Evolutionary conservation across 2,329 filamentous ascomycete genomes (phyloP), one percentile per base, ranked within the genome.

Genomic region (Cordyceps cateniannulata): DNA sequence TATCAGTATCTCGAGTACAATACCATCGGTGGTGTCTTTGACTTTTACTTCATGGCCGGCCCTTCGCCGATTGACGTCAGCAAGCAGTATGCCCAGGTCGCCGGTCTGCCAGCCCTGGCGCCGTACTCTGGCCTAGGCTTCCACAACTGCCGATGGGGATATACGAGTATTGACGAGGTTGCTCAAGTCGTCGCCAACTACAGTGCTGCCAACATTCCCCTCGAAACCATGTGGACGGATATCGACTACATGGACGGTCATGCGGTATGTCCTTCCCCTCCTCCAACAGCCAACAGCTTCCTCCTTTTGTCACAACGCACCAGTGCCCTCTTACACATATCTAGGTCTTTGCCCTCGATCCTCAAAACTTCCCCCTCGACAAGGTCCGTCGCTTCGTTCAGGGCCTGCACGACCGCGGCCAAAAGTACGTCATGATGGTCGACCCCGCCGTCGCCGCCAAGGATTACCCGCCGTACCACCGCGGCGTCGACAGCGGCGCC

Each of bases 101-200:
- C 87, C 56, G 90, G 90, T 0, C 75, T 90, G 5, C 90, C 90
- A 1, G 86, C 86, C 0, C 86, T 93, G 84, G 88, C 93, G 69
- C 86, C 89, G 65, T 95, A 95, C 75, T 93, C 85, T 79, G 85
- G 87, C 0, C 85, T 96, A 63, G 91, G 91, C 0, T 93, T 82
- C 69, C 91, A 96, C 65, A 90, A 96, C 70, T 93, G 90, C 67
- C 67, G 70, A 57, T 71, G 90, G 86, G 91, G 90, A 1, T 95
- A 95, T 70, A 76, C 81, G 44, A 91, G 90, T 67, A 91, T 88
- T 85, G 82, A 83, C 1, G 79, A 84, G 29, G 69, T 91, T 3
- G 81, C 87, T 64, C 82, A 85, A 63, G 86, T 86, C 0, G 80
- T 89, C 0, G 81, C 81, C 59, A 90, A 89, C 72, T 89, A 89